phyloP scores from a whole-genome alignment of 495 filamentous ascomycete species.

The Podospora pseudoanserina region DNA sequence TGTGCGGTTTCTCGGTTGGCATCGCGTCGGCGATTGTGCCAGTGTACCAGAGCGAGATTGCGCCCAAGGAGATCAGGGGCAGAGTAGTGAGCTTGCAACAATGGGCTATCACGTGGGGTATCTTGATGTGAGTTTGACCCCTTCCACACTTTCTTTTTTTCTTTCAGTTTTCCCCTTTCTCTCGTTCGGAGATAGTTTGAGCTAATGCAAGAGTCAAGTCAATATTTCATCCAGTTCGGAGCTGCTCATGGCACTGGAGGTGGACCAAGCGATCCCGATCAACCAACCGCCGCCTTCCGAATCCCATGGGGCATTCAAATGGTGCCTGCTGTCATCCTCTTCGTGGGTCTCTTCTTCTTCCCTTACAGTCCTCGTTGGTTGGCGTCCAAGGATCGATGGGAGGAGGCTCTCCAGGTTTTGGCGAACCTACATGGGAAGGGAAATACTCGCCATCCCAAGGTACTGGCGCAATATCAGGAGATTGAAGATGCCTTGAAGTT shows the following conservation, averaged over 20 bases:
- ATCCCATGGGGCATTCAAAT: conserved; percentile 74
- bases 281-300: conserved; percentile 61
- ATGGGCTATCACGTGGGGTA: conserved; percentile 76
- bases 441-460: conserved; percentile 57
- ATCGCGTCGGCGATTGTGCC: conserved; percentile 73
- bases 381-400: conserved; percentile 69
- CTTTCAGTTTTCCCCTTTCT: conserved; percentile 1
- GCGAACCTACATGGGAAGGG: conserved; percentile 63
- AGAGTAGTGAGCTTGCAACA: conserved; percentile 65
- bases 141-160: background rate
- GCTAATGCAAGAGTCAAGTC: conserved; percentile 31
- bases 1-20: conserved; percentile 70
- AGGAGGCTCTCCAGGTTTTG: conserved; percentile 62
- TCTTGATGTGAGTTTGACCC: conserved; percentile 36
- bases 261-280: conserved; percentile 54
- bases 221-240: conserved; percentile 73
- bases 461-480: conserved; percentile 62
- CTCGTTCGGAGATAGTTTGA: conserved; percentile 15
- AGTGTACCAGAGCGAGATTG: conserved; percentile 75
- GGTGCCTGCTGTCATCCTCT: conserved; percentile 62
- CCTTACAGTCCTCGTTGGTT: conserved; percentile 75
- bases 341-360: conserved; percentile 65
- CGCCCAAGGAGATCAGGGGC: conserved; percentile 74
- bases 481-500: conserved; percentile 62
- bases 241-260: conserved; percentile 56